Conservation (phyloP, 2,329 filamentous ascomycete genomes). For the Colletotrichum godetiae region DNA sequence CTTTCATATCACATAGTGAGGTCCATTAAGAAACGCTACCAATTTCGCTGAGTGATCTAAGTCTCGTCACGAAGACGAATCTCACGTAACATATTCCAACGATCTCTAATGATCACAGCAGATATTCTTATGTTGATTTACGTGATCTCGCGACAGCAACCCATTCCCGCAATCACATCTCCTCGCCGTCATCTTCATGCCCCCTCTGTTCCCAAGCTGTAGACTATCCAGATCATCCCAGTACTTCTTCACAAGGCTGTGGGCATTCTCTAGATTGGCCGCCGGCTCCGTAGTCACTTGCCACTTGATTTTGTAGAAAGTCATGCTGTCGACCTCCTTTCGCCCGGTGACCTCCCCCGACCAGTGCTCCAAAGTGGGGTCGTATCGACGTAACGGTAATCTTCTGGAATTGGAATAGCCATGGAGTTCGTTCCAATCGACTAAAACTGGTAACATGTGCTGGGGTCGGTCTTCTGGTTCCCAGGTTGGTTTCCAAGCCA, state of each 20-base stretch:
- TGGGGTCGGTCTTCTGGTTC: neutral
- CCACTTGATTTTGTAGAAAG: neutral
- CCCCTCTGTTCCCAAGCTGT: neutral
- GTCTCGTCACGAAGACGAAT: too few relatives aligned
- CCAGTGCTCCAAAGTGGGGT: neutral
- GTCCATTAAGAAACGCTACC: too few relatives aligned
- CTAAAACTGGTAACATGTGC: neutral
- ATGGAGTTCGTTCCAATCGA: neutral
- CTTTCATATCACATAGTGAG: too few relatives aligned
- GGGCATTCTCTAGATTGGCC: constrained; percentile 1
- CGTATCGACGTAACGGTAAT: neutral
- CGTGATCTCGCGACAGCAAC: neutral
- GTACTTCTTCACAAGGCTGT: neutral
- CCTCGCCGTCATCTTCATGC: neutral
- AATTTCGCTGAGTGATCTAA: too few relatives aligned
- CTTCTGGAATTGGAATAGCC: neutral
- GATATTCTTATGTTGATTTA: too few relatives aligned
- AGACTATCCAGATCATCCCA: neutral
- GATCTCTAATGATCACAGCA: too few relatives aligned
- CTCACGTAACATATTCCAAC: too few relatives aligned
- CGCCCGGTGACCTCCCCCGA: neutral
- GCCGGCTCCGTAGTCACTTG: neutral
- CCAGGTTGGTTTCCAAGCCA: constrained; percentile 6
- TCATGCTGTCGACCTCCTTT: neutral
- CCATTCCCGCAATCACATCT: neutral